Base-by-base conservation (phyloP, 495 filamentous ascomycete species). In the Penicillium parvum region DNA sequence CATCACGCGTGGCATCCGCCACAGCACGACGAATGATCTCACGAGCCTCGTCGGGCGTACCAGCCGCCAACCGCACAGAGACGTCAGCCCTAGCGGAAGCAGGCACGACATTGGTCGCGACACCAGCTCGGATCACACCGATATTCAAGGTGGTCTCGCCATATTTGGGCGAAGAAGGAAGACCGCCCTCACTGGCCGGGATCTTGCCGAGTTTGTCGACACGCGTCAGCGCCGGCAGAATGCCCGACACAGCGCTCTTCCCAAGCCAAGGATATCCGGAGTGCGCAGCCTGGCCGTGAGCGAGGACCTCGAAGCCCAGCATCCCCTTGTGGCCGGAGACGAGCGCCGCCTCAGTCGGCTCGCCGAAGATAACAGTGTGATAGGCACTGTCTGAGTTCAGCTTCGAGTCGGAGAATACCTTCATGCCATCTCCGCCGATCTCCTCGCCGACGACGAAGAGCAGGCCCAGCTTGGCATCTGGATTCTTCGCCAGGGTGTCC, bases 401-500 rank as follows among this genome's bases (percentile, higher is more conserved):
- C 40, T 34, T 65, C 2, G 66, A 72, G 9, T 63, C 27, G 6
- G 69, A 71, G 61, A 72, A 73, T 21, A 43, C 19, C 32, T 66
- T 76, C 92, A 97, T 96, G n/a, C 91, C 91, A 43, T 85, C 81
- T 11, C 91, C 91, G 17, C 72, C 70, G 14, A 68, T 75, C 58
- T 96, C 91, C 57, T 97, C 91, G 40, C 86, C 88, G 3, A 95
- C 88, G 7, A 97, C 91, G 66, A 84, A 96, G 18, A 96, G 77
- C 6, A 97, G 75, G 30, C 80, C 83, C 3, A 94, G 60, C 27
- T 68, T 67, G 6, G 65, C 48, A 23, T 61, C 48, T 5, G 72
- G 63, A 17, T 66, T 50, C 0, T 63, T 34, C 0, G 58, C 45
- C 11, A 90, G 64, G 15, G 88, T 74, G 36, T 83, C 73, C 43